These are phyloP conservation scores for Cubamyces sp. DNA, from an alignment of 768 basidiomycete species.

Conservation along the genomic window DNA sequence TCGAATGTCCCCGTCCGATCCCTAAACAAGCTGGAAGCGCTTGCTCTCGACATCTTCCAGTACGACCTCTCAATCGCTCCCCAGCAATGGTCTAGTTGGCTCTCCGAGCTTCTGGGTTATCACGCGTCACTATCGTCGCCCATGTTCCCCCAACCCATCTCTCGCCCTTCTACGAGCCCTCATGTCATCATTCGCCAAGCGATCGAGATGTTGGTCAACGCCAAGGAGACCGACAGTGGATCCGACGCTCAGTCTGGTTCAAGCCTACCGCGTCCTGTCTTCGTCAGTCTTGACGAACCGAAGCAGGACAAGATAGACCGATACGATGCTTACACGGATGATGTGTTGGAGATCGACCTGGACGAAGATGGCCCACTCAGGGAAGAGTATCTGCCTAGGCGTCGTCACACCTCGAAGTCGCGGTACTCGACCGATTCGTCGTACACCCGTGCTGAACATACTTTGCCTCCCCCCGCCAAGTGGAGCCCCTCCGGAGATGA, in stretches of 20 bases:
- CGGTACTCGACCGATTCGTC: conserved; percentile 31
- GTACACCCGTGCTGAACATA: conserved; percentile 33
- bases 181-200: conserved; percentile 68
- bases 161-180: conserved; percentile 74
- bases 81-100: conserved; percentile 72
- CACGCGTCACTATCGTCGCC: conserved; percentile 66
- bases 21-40: conserved; percentile 72
- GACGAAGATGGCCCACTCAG: conserved; percentile 83
- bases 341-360: conserved; percentile 73
- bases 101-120: conserved; percentile 64
- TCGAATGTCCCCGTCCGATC: conserved; percentile 73
- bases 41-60: conserved; percentile 69
- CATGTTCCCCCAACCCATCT: conserved; percentile 71
- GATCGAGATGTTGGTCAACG: conserved; percentile 70
- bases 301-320: conserved; percentile 52
- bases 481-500: conserved; percentile 86
- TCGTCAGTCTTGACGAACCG: conserved; percentile 72
- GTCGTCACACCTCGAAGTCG: conserved; percentile 50
- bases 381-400: conserved; percentile 79
- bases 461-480: conserved; percentile 72
- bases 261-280: conserved; percentile 62
- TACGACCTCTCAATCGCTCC: conserved; percentile 73
- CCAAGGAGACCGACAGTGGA: conserved; percentile 37
- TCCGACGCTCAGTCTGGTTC: conserved; percentile 26
- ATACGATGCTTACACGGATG: conserved; percentile 33